Evolutionary conservation across 108 stramenopile genomes (phyloP), one percentile per base, ranked within the genome.

Genomic region (Pseudonitzschia multiseries): DNA sequence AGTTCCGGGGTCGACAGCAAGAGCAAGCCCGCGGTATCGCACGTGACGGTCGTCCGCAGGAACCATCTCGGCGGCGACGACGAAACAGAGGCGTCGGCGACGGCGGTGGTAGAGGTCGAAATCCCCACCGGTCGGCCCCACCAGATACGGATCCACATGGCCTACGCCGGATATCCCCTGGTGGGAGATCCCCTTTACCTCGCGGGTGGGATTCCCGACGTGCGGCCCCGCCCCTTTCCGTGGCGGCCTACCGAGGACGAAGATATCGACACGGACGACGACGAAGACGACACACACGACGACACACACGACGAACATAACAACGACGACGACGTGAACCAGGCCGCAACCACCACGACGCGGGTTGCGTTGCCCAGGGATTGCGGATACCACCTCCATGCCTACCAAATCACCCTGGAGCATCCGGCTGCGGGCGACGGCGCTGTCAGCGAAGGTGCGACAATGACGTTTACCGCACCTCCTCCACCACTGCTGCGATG

Each of bases 101-200:
- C 46, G 12, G 69, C 69, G 2, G 52, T 70, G 21, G 69, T 56
- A 4, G 69, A 70, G n/a, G 32, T 70, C 17, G 69, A 70, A 56
- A 70, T 70, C 53, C 69, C 69, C 18, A 70, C 69, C 5, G 69
- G 69, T 18, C 69, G 69, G 8, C 69, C 69, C 29, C 69, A 70
- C 20, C 69, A 70, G 51, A 70, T 70, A 28, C 52, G 71, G 41
- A 72, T 72, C 28, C 71, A 72, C 60, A 72, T 72, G 71, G 57
- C 71, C 17, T 72, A 72, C 31, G 71, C 60, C 8, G 71, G 71
- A 17, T 57, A 72, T 62, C 59, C 71, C 33, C 31, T 72, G n/a
- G 71, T 72, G 18, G 71, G 42, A 14, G 71, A 72, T 72, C 71
- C 71, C 17, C 20, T 72, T 3, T 62, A 62, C n/a, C 36, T 62